Evolutionary conservation across 768 basidiomycete species (phyloP), one percentile per base, ranked within the genome.

Genomic region (Psilocybe sp.): DNA sequence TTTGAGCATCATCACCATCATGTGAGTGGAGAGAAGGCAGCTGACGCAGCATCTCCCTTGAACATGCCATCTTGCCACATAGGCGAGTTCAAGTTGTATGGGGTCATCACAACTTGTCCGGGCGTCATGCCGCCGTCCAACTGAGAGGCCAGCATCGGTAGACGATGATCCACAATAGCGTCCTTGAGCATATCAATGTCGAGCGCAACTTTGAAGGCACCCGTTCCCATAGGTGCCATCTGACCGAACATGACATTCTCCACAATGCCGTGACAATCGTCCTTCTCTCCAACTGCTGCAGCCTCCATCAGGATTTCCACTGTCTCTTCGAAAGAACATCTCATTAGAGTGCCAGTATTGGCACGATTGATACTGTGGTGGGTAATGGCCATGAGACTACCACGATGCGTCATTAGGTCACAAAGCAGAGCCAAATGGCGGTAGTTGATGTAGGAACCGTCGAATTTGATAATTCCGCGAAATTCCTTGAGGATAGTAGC

Each of bases 191-290:
- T 96, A 58, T 95, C 90, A 60, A 98, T 91, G 67, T 99, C 97
- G 44, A 99, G 79, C 0, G 92, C 87, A 44, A 99, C 90, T 43
- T 98, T 95, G 62, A 96, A 98, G 7, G 92, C 81, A 12, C 97
- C 97, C 0, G 97, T 98, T 45, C 97, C 97, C 94, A 99, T 98
- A 0, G 95, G 95, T n/a, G 96, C 95, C 82, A 98, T 89, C 71
- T 98, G 97, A 14, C 97, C 97, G 60, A 99, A 92, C 79, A 99
- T 85, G 37, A 99, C 93, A 61, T 98, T 98, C 76, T 98, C 96
- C n/a, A 96, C 97, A 31, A 99, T 85, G 39, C 96, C 97, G 47
- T 92, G 92, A 64, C 97, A 99, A 59, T 98, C 96, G 56, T 99
- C 97, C 68, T 93, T 92, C 74, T 98, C 96, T 47, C 97, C 97